Evolutionary conservation across 2,329 filamentous ascomycete genomes (phyloP), one percentile per base, ranked within the genome.

Genomic region (Stachybotrys chartarum): DNA sequence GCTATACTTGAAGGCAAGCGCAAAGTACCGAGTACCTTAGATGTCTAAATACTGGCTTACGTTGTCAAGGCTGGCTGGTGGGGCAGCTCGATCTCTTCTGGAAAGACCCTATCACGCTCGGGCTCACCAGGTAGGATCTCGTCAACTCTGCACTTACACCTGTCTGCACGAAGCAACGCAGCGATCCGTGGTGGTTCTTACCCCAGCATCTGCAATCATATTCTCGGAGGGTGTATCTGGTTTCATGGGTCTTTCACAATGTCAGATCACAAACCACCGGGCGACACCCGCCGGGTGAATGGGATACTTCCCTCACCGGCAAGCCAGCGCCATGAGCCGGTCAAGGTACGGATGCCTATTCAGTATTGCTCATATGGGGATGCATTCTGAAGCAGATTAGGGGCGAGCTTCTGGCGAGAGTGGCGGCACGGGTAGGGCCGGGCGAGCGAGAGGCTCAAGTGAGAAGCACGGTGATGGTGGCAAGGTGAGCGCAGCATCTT

Each of bases 381-480:
- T 2, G 4, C 24, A 24, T 24, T 24, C 24, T 24, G 24, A 24
- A 24, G 3, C 24, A 24, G 24, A 24, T 24, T 24, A 65, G 66
- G 57, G 58, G 49, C 68, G 64, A 54, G 58, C 57, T 51, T 53
- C 55, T 46, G 59, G 65, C 52, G 64, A 66, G 17, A 58, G 58
- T 55, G 59, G 51, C 57, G 54, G 60, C 14, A 57, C 58, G 47
- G 62, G 55, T 8, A 66, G 64, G 47, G 50, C 60, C 31, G 62
- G 57, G 42, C 63, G 63, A 56, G 62, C 63, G 14, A 65, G 64
- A 58, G 65, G 63, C 24, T 59, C 63, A 7, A 58, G 59, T 54
- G 65, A 65, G 44, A 71, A 63, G 57, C 63, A 63, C 52, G 53
- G 55, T 42, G 67, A 70, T 32, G 55, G 60, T 16, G 52, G 55